A percentile compares a stretch with the other conserved stretches of the same genome.
phyloP scores from a whole-genome alignment of 148 eudicot genomes.

The Chenopodium berlandieri region DNA sequence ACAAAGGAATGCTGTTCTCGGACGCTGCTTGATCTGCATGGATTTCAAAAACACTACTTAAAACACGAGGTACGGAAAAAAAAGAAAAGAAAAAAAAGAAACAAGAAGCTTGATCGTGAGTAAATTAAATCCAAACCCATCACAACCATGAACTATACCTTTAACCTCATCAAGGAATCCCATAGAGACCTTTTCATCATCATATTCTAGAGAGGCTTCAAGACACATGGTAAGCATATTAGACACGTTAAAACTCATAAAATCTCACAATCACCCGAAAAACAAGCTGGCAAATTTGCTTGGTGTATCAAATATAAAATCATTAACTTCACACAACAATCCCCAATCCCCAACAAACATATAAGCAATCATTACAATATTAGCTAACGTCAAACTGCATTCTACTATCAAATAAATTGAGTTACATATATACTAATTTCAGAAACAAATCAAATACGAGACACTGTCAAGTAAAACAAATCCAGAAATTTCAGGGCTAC shows the following conservation, averaged over 20 bases:
- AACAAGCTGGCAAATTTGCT: background rate
- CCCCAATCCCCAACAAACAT: background rate
- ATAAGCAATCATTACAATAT: background rate
- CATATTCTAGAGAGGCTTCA: constrained; percentile 51
- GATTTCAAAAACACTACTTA: constrained; percentile 20
- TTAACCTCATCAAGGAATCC: constrained; percentile 69
- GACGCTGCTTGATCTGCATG: constrained; percentile 62
- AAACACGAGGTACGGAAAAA: background rate
- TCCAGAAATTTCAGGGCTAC: background rate
- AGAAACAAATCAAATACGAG: background rate
- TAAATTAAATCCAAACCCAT: background rate
- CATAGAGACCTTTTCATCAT: constrained; percentile 45
- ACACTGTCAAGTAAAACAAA: background rate
- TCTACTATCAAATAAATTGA: background rate
- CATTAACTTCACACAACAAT: background rate
- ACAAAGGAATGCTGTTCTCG: constrained; percentile 90
- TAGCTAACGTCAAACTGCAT: background rate
- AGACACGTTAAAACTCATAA: constrained; percentile 6
- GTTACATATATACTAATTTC: background rate
- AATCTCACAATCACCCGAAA: background rate
- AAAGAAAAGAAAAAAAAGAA: no score
- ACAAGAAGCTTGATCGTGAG: background rate
- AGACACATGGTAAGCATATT: constrained; percentile 7
- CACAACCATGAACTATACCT: constrained; percentile 41
- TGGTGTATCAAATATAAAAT: background rate